Evolutionary conservation across 345 rosid species (phyloP), one percentile per base, ranked within the genome.

Genomic region (Salix arbutifolia): DNA sequence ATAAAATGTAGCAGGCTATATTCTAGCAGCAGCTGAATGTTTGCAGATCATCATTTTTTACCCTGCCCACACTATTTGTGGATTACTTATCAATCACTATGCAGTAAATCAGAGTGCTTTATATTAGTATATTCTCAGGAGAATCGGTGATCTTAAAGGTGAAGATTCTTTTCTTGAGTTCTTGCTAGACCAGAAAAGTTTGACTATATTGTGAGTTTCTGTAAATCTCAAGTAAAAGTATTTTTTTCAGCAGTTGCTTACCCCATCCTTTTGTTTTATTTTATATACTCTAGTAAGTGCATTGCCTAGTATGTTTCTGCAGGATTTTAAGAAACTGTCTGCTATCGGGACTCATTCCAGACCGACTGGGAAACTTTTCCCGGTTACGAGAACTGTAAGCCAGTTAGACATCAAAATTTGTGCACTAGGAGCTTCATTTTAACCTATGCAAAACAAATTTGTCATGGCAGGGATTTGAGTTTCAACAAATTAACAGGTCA

Each of bases 401-500:
- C 48, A 12, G 60, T 65, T 58, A 25, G 65, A 74, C 42, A 38
- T 52, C 52, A 64, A n/a, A 62, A 30, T 48, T 18, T 52, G 26
- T 40, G 19, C 30, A 56, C 40, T 58, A 56, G 28, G 69, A 56
- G 58, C 61, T 56, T 56, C n/a, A 13, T 31, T 8, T 18, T 65
- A 30, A 65, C n/a, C 44, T 18, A 1, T 33, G 9, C 40, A 33
- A 65, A 65, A 5, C 1, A 11, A 69, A 25, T 66, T 46, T 42
- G 30, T 17, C 12, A 46, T 65, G 42, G 23, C 85, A 89, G 92
- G 80, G 92, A 89, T 74, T 78, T 89, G 74, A 89, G 92, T 79
- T 87, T 87, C 83, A 89, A 89, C 86, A 80, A 89, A 81, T 81
- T 87, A 77, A 79, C 80, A 37, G 92, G 90, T 44, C 82, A 58